phyloP scores from a whole-genome alignment of 768 basidiomycete genomes.

The Cyathus striatus region DNA sequence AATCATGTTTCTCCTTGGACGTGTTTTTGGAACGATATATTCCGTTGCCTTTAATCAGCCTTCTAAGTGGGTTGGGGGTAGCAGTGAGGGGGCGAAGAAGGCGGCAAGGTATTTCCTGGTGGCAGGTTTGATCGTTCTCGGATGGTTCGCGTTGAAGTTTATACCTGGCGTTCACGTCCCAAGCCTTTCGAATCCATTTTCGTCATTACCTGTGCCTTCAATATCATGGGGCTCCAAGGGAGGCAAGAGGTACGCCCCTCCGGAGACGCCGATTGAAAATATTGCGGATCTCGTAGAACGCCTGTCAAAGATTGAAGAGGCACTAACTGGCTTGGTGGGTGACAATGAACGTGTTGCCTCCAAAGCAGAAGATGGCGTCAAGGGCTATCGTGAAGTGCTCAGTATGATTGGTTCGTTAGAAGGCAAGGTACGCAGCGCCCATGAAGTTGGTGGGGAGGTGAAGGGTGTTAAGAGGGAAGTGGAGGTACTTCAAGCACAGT shows the following conservation, averaged over 20 bases:
- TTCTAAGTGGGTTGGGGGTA: neutral
- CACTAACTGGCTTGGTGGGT: slow-evolving; percentile 52
- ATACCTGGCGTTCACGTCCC: too few species aligned
- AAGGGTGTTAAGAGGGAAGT: slow-evolving; percentile 51
- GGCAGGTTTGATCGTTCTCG: slow-evolving; percentile 35
- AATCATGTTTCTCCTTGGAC: slow-evolving; percentile 37
- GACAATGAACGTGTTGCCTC: slow-evolving; percentile 47
- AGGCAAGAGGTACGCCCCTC: slow-evolving; percentile 6
- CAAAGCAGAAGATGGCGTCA: slow-evolving; percentile 49
- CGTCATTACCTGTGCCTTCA: too few species aligned
- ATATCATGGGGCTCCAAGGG: too few species aligned
- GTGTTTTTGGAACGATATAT: slow-evolving; percentile 41
- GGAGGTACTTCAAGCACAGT: slow-evolving; percentile 42
- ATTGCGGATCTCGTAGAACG: slow-evolving; percentile 61
- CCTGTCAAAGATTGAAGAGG: slow-evolving; percentile 58
- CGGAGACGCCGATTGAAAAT: slow-evolving; percentile 47
- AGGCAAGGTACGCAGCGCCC: slow-evolving; percentile 36
- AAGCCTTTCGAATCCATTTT: too few species aligned
- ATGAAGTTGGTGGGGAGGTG: slow-evolving; percentile 50
- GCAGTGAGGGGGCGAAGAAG: neutral
- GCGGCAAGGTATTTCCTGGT: slow-evolving; percentile 35
- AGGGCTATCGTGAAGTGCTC: slow-evolving; percentile 44
- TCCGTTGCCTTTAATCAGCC: slow-evolving; percentile 40
- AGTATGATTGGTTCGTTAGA: slow-evolving; percentile 56
- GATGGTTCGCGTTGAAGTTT: too few species aligned